Conservation (phyloP, 805 yeast species). For the Suhomyces sp. region DNA sequence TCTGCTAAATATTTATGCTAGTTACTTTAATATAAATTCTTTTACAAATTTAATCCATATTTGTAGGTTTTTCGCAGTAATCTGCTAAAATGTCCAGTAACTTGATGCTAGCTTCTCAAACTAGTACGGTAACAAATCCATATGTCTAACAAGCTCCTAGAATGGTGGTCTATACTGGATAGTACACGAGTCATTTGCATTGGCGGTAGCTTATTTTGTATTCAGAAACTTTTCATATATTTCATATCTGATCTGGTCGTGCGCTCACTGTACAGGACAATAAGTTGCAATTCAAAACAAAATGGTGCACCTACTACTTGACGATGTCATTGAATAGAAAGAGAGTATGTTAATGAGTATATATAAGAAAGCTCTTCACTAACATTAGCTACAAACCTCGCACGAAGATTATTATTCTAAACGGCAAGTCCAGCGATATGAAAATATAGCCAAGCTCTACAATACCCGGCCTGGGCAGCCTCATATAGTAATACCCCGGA, state of each 20-base stretch:
- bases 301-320: conserved; percentile 14
- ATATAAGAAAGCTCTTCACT: background rate
- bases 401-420: conserved; percentile 11
- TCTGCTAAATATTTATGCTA: too few relatives aligned
- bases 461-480: conserved; percentile 17
- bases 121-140: background rate
- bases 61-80: background rate
- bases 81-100: too few relatives aligned
- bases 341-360: conserved; percentile 17
- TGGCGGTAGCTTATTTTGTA: too few relatives aligned
- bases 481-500: conserved; percentile 21
- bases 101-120: background rate
- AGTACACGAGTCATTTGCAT: too few relatives aligned
- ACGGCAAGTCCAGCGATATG: conserved; percentile 17
- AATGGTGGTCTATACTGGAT: too few relatives aligned
- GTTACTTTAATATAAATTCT: too few relatives aligned
- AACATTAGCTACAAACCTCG: background rate
- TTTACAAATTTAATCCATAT: too few relatives aligned
- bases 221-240: background rate
- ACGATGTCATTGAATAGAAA: conserved; percentile 24
- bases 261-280: background rate
- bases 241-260: background rate
- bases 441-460: conserved; percentile 21
- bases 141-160: background rate
- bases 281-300: conserved; percentile 1